A percentile compares a stretch with the other conserved stretches of the same genome.
Evolutionary conservation across 306 rosid species (phyloP).

Genomic region (Carpinus viminea): DNA sequence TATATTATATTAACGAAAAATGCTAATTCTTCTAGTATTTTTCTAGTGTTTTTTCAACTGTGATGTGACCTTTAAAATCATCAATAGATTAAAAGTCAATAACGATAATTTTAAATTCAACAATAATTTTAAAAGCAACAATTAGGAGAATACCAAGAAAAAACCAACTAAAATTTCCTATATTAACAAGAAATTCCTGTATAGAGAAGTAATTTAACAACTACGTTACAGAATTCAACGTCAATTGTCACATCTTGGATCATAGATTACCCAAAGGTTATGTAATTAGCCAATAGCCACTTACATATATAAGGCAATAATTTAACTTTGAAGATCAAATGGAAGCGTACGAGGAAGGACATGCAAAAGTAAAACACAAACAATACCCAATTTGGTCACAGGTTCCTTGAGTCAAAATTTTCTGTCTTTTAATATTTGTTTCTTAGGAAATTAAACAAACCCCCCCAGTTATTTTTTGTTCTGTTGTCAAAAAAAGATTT

Average conservation of each 20-base stretch:
- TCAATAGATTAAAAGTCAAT: too few relatives aligned
- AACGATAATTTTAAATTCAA: too few relatives aligned
- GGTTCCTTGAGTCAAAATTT: neutral
- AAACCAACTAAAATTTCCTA: too few relatives aligned
- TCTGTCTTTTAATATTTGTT: neutral
- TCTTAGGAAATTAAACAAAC: neutral
- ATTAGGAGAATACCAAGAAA: too few relatives aligned
- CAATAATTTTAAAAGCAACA: too few relatives aligned
- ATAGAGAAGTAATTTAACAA: too few relatives aligned
- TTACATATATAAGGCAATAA: neutral
- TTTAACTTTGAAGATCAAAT: neutral
- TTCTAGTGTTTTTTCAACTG: too few relatives aligned
- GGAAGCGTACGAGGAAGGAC: conserved; percentile 21
- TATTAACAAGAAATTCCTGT: too few relatives aligned
- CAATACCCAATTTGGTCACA: conserved; percentile 12
- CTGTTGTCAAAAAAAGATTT: neutral
- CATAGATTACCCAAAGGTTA: neutral
- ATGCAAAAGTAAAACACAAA: conserved; percentile 1
- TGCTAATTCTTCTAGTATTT: too few relatives aligned
- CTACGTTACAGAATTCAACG: neutral
- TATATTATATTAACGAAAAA: too few relatives aligned
- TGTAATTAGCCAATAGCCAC: conserved; percentile 1
- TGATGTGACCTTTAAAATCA: too few relatives aligned
- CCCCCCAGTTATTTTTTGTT: neutral
- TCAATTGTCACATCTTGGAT: neutral